Base-by-base conservation (phyloP, 352 stramenopile species). In the Phytophthora agathidicida region DNA sequence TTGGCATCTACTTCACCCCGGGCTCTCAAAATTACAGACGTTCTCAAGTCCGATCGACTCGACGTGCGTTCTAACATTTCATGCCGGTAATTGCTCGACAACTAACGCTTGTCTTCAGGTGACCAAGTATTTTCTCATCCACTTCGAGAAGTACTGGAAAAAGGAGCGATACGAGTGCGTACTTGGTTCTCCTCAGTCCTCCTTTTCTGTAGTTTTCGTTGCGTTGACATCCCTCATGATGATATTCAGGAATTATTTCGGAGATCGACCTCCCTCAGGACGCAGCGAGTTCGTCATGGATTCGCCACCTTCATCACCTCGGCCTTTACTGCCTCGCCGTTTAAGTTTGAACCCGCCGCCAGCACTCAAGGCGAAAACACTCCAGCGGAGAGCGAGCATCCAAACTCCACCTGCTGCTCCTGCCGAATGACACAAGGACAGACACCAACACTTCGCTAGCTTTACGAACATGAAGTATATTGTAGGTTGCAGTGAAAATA, bases 81-180 rank as follows among this genome's bases (percentile, higher is more conserved):
- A 23, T 14, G 36, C 3, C 19, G 5, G 2, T 32, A 7, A 35
- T 22, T 1, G n/a, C 42, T 41, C 23, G 11, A 14, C 17, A 53
- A 1, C n/a, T 57, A 57, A 39, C 41, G 11, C 19, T 7, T n/a
- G 35, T 38, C 9, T 37, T 33, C 48, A 89, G 60, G 75, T 88
- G n/a, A 79, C 68, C 20, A 83, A 83, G 42, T 54, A 77, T 16
- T 94, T 94, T 51, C 46, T 78, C 10, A 58, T 83, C 11, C 77
- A 89, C 33, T 94, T 92, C 52, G 79, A 91, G 45, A 94, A 92
- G 73, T 86, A 80, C 44, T 94, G 84, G 84, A 86, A 86, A 49
- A 80, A 74, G 24, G 84, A 94, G 47, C 58, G 67, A 48, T 94
- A 89, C 30, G 73, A 87, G 75, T 88, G 37, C 24, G 68, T 73